Evolutionary conservation across 2,329 filamentous ascomycete genomes (phyloP).

Genomic region (Cladosporium velox): DNA sequence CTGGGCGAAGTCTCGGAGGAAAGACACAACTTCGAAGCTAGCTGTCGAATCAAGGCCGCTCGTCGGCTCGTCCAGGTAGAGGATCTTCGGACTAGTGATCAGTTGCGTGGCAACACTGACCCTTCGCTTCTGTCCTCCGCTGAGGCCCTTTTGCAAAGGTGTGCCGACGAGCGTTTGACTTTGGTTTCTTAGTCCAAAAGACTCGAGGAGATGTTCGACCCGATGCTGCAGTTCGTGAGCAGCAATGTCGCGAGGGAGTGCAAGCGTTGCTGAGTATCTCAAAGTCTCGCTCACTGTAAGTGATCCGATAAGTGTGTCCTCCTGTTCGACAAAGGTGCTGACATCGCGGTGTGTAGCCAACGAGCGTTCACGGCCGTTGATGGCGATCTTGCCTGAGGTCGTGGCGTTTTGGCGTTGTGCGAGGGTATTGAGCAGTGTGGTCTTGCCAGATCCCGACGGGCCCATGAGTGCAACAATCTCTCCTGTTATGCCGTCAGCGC

Average conservation of each 20-base stretch:
- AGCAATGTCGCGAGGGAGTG: slow-evolving; percentile 51
- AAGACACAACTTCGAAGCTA: slow-evolving; percentile 71
- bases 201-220: slow-evolving; percentile 63
- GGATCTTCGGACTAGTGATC: slow-evolving; percentile 72
- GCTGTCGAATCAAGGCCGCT: slow-evolving; percentile 77
- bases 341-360: slow-evolving; percentile 50
- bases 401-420: slow-evolving; percentile 59
- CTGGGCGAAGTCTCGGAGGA: slow-evolving; percentile 64
- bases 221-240: slow-evolving; percentile 57
- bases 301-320: slow-evolving; percentile 77
- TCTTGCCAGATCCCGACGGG: slow-evolving; percentile 70
- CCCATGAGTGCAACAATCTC: slow-evolving; percentile 74
- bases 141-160: slow-evolving; percentile 76
- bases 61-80: slow-evolving; percentile 81
- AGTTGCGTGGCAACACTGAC: slow-evolving; percentile 77
- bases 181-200: slow-evolving; percentile 71
- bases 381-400: slow-evolving; percentile 53
- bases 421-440: slow-evolving; percentile 76
- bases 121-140: slow-evolving; percentile 77
- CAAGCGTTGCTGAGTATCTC: slow-evolving; percentile 69
- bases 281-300: slow-evolving; percentile 77
- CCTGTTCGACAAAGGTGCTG: slow-evolving; percentile 78
- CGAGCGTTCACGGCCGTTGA: slow-evolving; percentile 58
- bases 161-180: slow-evolving; percentile 72
- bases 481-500: slow-evolving; percentile 55